Percentiles rank a stretch among this genome's conserved stretches.
phyloP scores from a whole-genome alignment of 805 yeast species.

The Saccharomycopsis selenospora region DNA sequence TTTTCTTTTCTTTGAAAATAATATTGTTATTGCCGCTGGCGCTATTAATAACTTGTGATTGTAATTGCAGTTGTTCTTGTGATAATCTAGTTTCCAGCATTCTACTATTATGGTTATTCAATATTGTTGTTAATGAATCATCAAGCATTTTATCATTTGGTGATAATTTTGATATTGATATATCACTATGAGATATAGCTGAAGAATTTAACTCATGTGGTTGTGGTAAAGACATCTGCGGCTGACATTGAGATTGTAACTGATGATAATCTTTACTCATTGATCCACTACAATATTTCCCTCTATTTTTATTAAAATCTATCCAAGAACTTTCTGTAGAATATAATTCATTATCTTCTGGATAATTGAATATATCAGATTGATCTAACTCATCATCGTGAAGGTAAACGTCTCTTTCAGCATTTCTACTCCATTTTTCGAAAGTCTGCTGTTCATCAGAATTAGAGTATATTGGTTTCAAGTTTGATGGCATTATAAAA shows the following conservation, averaged over 20 bases:
- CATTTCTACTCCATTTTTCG: conserved; percentile 7
- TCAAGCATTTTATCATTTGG: conserved; percentile 1
- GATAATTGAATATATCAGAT: conserved; percentile 12
- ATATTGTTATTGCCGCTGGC: too few relatives aligned
- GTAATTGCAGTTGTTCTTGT: too few relatives aligned
- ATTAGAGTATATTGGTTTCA: conserved; percentile 5
- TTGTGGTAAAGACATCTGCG: too few relatives aligned
- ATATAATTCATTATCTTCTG: conserved; percentile 7
- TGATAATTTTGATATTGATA: neutral
- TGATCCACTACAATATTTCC: neutral
- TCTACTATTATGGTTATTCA: neutral
- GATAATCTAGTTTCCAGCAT: too few relatives aligned
- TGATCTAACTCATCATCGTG: conserved; percentile 12
- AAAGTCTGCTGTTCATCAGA: neutral
- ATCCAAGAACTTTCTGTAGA: conserved; percentile 14
- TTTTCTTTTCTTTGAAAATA: too few relatives aligned
- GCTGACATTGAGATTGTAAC: too few relatives aligned
- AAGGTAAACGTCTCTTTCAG: conserved; percentile 9
- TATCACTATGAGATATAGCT: neutral
- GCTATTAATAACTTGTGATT: too few relatives aligned
- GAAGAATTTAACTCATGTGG: neutral
- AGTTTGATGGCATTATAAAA: conserved; percentile 2
- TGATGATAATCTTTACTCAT: neutral
- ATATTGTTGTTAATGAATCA: conserved; percentile 3
- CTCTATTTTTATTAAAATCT: neutral